phyloP scores from a whole-genome alignment of 1,139 yeast genomes.

The Pichia sp. region DNA sequence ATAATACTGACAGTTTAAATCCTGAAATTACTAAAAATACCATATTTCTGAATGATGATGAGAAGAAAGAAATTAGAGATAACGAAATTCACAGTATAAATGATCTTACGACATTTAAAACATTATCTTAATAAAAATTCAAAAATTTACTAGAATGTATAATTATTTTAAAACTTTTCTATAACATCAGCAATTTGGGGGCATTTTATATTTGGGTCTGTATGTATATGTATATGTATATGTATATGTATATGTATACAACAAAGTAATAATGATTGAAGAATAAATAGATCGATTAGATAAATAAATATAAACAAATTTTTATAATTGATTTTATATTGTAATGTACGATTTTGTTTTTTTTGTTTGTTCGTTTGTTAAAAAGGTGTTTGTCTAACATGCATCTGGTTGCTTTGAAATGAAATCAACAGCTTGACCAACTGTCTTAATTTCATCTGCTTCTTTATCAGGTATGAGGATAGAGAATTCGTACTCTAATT shows the following conservation, averaged over 20 bases:
- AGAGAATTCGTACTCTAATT: slow-evolving; percentile 75
- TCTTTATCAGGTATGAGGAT: slow-evolving; percentile 74
- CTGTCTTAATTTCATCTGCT: slow-evolving; percentile 77
- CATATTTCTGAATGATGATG: neutral
- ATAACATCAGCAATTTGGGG: too few relatives aligned
- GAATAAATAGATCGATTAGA: slow-evolving; percentile 8
- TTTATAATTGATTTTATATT: too few relatives aligned
- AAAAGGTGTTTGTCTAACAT: slow-evolving; percentile 30
- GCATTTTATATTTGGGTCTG: too few relatives aligned
- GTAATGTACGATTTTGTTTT: too few relatives aligned
- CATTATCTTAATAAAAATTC: neutral
- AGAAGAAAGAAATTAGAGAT: neutral
- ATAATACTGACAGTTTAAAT: neutral
- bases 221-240: too few relatives aligned
- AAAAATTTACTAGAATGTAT: too few relatives aligned
- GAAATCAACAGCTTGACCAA: slow-evolving; percentile 75
- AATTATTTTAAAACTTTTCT: too few relatives aligned
- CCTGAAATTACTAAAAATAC: neutral
- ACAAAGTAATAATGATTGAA: slow-evolving; percentile 2
- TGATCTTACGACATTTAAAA: neutral
- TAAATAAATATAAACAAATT: neutral
- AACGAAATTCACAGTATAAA: neutral
- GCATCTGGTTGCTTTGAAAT: slow-evolving; percentile 70
- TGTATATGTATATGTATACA: too few relatives aligned
- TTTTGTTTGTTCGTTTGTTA: neutral